A percentile compares a stretch with the other conserved stretches of the same genome.
These are phyloP conservation scores for Gossypium herbaceum DNA, from an alignment of 345 rosid genomes.

Conservation along the genomic window DNA sequence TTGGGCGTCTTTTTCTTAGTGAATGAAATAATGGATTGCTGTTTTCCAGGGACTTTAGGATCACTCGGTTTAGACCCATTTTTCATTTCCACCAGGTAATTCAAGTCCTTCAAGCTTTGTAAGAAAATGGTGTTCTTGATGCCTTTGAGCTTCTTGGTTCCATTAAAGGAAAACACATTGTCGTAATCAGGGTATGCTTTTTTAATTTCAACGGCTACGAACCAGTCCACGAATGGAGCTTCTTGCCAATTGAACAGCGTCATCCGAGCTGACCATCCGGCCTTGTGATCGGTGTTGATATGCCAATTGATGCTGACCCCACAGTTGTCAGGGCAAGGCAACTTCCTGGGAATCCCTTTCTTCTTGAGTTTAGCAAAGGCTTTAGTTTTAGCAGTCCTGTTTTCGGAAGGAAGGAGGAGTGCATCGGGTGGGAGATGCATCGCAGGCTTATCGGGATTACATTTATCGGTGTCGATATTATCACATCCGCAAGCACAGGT, in stretches of 20 bases:
- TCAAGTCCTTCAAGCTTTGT: slow-evolving; percentile 66
- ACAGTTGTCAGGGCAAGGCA: slow-evolving; percentile 94
- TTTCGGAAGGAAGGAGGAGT: slow-evolving; percentile 64
- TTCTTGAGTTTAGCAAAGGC: slow-evolving; percentile 62
- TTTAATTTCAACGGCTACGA: slow-evolving; percentile 53
- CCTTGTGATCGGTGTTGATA: slow-evolving; percentile 53
- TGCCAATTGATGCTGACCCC: slow-evolving; percentile 96
- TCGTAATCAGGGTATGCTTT: slow-evolving; percentile 64
- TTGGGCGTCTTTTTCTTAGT: slow-evolving; percentile 42
- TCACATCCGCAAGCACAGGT: slow-evolving; percentile 94
- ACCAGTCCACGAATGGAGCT: slow-evolving; percentile 63
- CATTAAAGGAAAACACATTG: slow-evolving; percentile 74
- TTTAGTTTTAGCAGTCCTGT: slow-evolving; percentile 60
- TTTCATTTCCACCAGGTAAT: slow-evolving; percentile 51
- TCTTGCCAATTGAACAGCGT: slow-evolving; percentile 85
- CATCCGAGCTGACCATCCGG: slow-evolving; percentile 81
- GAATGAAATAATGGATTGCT: slow-evolving; percentile 84
- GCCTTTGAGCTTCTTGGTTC: slow-evolving; percentile 44
- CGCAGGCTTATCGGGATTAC: slow-evolving; percentile 44
- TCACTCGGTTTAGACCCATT: slow-evolving; percentile 51
- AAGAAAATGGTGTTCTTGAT: slow-evolving; percentile 53
- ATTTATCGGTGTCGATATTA: slow-evolving; percentile 33
- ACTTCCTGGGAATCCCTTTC: slow-evolving; percentile 38
- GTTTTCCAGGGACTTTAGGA: slow-evolving; percentile 79
- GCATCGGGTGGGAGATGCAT: slow-evolving; percentile 81